A percentile compares a stretch with the other conserved stretches of the same genome.
Evolutionary conservation across 73 alveolate genomes (phyloP).

Genomic region (Uronychia binucleata): DNA sequence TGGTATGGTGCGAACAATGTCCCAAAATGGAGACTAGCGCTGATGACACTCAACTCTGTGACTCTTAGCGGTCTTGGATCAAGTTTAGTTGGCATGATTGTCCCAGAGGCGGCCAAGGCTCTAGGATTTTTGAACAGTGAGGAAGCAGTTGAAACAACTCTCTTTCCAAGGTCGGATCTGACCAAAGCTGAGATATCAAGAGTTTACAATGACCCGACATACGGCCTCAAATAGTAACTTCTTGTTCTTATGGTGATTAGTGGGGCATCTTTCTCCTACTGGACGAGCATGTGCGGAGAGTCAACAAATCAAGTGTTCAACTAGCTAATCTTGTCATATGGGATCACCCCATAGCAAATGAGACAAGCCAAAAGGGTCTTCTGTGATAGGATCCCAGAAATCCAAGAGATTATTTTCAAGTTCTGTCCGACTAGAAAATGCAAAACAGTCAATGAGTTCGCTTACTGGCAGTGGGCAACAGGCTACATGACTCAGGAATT

Average conservation of each 20-base stretch:
- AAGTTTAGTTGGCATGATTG: neutral
- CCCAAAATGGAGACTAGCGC: slow-evolving; percentile 21
- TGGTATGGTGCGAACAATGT: slow-evolving; percentile 48
- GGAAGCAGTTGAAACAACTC: neutral
- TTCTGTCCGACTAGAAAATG: neutral
- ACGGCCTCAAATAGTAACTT: neutral
- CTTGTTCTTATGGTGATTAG: neutral
- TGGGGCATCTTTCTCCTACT: neutral
- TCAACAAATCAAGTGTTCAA: neutral
- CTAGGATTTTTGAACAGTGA: neutral
- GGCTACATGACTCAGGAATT: slow-evolving; percentile 18
- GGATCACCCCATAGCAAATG: neutral
- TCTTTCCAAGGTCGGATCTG: slow-evolving; percentile 1
- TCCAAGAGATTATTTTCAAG: neutral
- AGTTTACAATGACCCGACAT: neutral
- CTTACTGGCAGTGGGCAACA: slow-evolving; percentile 52
- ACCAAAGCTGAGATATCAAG: neutral
- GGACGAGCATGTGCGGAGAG: neutral
- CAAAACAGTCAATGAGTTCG: slow-evolving; percentile 18
- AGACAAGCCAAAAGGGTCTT: neutral
- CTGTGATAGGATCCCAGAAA: neutral
- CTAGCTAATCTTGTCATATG: neutral
- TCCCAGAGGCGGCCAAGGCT: neutral
- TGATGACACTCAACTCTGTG: slow-evolving; percentile 25
- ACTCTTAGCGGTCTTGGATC: slow-evolving; percentile 42